Evolutionary conservation across 139 green algal species (phyloP).

Genomic region (Ostreobium quekettii): DNA sequence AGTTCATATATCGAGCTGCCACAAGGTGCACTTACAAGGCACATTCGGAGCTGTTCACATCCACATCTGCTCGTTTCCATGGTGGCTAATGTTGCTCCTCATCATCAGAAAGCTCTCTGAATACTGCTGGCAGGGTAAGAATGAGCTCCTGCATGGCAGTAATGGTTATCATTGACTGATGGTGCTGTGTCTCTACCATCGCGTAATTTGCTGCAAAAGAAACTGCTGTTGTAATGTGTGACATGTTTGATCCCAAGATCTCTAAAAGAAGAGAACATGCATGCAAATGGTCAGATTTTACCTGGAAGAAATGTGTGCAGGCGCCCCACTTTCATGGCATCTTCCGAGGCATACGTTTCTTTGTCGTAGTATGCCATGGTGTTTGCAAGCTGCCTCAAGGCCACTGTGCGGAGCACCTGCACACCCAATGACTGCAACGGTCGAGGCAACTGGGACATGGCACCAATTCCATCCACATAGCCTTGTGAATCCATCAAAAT

Average conservation of each 20-base stretch:
- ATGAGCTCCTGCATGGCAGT: too few species aligned
- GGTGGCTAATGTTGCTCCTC: too few species aligned
- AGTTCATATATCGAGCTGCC: too few species aligned
- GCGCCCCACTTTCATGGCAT: slow-evolving; percentile 71
- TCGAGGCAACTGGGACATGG: slow-evolving; percentile 56
- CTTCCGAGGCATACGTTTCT: slow-evolving; percentile 55
- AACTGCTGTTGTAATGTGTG: too few species aligned
- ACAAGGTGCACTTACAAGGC: too few species aligned
- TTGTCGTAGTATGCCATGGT: slow-evolving; percentile 79
- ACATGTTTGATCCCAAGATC: too few species aligned
- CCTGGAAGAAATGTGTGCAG: slow-evolving; percentile 63
- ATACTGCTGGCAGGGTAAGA: too few species aligned
- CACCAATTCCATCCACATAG: slow-evolving; percentile 81
- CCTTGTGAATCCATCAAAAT: slow-evolving; percentile 63
- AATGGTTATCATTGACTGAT: too few species aligned
- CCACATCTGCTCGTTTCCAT: too few species aligned
- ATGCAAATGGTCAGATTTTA: background rate
- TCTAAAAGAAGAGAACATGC: too few species aligned
- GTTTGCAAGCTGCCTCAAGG: slow-evolving; percentile 64
- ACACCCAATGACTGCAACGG: slow-evolving; percentile 49
- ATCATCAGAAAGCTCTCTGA: too few species aligned
- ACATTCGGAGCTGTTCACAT: too few species aligned
- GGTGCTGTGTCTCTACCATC: background rate
- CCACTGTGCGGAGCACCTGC: slow-evolving; percentile 48
- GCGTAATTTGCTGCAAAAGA: background rate